Percentiles rank a stretch among this genome's conserved stretches.
Conservation (phyloP, 2,329 filamentous ascomycete species). For the Bisporella sp. region DNA sequence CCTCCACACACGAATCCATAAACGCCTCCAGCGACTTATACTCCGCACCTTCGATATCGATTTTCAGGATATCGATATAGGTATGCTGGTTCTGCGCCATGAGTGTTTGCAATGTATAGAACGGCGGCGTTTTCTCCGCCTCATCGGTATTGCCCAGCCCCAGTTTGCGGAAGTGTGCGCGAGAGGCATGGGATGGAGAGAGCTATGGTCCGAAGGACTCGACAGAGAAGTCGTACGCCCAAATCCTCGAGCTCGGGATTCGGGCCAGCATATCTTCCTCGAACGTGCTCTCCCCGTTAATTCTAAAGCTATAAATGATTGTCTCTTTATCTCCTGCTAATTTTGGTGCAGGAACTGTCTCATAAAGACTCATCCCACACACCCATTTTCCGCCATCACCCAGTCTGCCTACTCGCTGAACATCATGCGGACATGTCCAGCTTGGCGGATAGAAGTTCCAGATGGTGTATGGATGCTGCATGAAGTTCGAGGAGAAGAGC, state of each 20-base stretch:
- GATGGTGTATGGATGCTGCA: too few species aligned
- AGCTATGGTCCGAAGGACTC: conserved; percentile 25
- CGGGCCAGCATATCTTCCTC: conserved; percentile 33
- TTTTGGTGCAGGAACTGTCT: too few species aligned
- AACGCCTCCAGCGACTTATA: conserved; percentile 26
- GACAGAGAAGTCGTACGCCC: conserved; percentile 34
- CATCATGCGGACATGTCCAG: too few species aligned
- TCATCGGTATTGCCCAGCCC: conserved; percentile 28
- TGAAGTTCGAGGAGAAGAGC: too few species aligned
- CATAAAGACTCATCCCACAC: too few species aligned
- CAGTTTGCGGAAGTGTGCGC: conserved; percentile 30
- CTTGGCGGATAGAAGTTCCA: too few species aligned
- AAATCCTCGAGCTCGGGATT: conserved; percentile 29
- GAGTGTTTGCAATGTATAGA: conserved; percentile 30
- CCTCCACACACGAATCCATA: conserved; percentile 17
- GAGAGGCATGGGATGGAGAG: conserved; percentile 1
- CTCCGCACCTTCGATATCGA: conserved; percentile 33
- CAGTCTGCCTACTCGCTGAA: too few species aligned
- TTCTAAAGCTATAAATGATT: too few species aligned
- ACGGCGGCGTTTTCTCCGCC: conserved; percentile 21
- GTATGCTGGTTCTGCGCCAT: conserved; percentile 32
- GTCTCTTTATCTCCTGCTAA: too few species aligned
- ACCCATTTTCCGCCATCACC: too few species aligned
- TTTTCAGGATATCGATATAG: conserved; percentile 35
- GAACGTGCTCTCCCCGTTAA: conserved; percentile 14